Base-by-base conservation (phyloP, 2,329 filamentous ascomycete genomes). In the Fusarium longipes region DNA sequence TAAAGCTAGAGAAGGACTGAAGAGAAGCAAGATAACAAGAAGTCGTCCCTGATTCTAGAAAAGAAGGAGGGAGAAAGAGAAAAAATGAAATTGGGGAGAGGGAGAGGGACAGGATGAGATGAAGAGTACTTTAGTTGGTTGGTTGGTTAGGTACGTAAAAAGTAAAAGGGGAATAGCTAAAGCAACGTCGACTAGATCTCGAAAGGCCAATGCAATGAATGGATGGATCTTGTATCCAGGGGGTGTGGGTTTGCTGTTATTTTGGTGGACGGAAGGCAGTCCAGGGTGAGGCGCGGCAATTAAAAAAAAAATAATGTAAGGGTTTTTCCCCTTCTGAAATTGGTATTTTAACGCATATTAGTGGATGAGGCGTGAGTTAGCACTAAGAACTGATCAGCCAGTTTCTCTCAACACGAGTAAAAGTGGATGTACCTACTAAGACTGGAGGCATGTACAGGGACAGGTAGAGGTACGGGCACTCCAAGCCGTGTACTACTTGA, bases 221-320 rank as follows among this genome's bases (percentile, higher is more conserved):
- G 45, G 32, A 49, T 49, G 45, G 45, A 49, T 49, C 35, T 63
- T 35, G 51, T 52, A 53, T 57, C 61, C 53, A 63, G 60, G 69
- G 63, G 68, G 60, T 47, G 62, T 57, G 62, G 57, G 52, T 45
- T 49, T 45, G 40, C 30, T 67, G 45, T 48, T 56, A 56, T 55
- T 56, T 62, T 62, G 57, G 58, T 39, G 43, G 42, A 40, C 40
- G 48, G 32, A 58, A 47, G 51, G 51, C 47, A 61, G 33, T 20
- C 45, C 35, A 63, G 59, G 68, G 68, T 70, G 59, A 72, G 68
- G 70, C 68, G 73, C 73, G 74, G 74, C 74, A 75, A 76, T 76
- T 72, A 76, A 72, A 71, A 72, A 70, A 68, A 27, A 6, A 44
- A 70, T 65, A 70, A 71, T 70, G 66, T 64, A 70, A 57, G 52